Evolutionary conservation across 305 asterid species (phyloP), one percentile per base, ranked within the genome.

Genomic region (Solanum aculeatissimum): DNA sequence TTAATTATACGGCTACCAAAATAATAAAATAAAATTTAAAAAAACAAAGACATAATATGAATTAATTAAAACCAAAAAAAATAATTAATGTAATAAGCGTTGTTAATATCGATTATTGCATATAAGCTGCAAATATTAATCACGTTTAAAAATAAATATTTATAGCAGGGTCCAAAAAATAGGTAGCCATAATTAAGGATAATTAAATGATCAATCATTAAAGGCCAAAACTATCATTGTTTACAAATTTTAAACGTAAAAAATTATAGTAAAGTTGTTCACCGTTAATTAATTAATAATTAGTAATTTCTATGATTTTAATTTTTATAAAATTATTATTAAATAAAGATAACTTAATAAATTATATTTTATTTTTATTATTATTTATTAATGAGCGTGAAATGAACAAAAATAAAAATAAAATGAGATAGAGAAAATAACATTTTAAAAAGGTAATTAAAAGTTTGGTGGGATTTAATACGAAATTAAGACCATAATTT

Each of bases 151-250:
- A 71, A 42, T 75, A 35, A 35, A 4, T 35, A 35, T 35, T 4
- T 35, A 71, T 51, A 87, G 85, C 7, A 77, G 72, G 63, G 74
- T 66, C 86, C 72, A 42, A 68, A 58, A 21, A 35, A 83, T 85
- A 66, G 45, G 45, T 66, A 83, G 78, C 51, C 81, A 85, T 78
- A 19, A 85, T 70, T 88, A 51, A 83, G 27, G 42, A 85, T 87
- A 83, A 87, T 62, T 53, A 83, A 53, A 69, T 68, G 70, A 83
- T 70, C 29, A 83, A 79, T 83, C 53, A 85, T 66, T 82, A 82
- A 83, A 65, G 38, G 80, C 71, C 45, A 53, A 45, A 69, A 74
- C 9, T 49, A 62, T 85, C 81, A 80, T 80, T 75, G 15, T 49
- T 74, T 74, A 14, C 81, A 49, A 9, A 27, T 75, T 49, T 8